Evolutionary conservation across 306 rosid genomes (phyloP).

Genomic region (Fagus sylvatica): DNA sequence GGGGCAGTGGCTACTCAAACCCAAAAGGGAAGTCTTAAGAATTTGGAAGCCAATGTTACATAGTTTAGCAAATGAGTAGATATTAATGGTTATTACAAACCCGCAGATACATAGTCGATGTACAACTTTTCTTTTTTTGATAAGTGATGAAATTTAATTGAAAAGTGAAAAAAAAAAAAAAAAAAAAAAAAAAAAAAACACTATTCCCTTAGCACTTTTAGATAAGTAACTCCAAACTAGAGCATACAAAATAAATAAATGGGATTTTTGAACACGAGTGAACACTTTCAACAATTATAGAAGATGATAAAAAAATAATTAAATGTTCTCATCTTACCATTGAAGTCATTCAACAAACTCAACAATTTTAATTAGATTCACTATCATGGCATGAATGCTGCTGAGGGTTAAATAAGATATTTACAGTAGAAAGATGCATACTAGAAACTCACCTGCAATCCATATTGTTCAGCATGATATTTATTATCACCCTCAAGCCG

Average conservation of each 20-base stretch:
- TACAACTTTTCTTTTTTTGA: background rate
- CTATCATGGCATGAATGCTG: background rate
- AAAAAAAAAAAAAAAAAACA: too few species aligned
- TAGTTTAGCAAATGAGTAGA: background rate
- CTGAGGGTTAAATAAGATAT: background rate
- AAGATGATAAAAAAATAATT: background rate
- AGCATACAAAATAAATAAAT: background rate
- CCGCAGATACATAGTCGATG: background rate
- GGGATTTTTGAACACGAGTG: background rate
- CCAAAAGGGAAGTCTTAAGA: background rate
- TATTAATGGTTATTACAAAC: background rate
- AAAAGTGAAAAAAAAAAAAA: too few species aligned
- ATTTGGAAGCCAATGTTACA: background rate
- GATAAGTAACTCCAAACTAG: background rate
- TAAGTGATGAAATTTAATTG: too few species aligned
- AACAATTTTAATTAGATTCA: background rate
- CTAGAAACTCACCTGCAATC: constrained; percentile 78
- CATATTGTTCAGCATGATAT: constrained; percentile 94
- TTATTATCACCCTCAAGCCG: constrained; percentile 97
- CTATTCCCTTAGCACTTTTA: background rate
- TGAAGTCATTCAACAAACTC: background rate
- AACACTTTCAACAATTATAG: background rate
- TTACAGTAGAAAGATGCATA: background rate
- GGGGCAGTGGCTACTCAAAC: too few species aligned
- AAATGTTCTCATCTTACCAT: background rate